phyloP scores from a whole-genome alignment of 495 filamentous ascomycete species.

The Xeromyces bisporus region DNA sequence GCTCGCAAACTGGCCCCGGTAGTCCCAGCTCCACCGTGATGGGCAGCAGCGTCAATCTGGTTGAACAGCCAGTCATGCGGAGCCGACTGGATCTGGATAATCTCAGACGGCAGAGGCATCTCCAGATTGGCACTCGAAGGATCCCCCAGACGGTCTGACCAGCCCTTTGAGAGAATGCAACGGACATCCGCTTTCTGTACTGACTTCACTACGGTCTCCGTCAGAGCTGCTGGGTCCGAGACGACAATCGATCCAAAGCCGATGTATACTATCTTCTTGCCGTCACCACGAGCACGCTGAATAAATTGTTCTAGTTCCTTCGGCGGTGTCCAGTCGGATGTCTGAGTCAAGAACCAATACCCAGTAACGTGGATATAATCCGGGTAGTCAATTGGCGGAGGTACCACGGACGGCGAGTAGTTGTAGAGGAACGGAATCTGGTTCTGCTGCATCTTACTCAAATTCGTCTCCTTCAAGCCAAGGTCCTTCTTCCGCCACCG shows the following conservation, averaged over 20 bases:
- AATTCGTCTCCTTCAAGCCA: conserved; percentile 57
- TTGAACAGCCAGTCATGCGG: conserved; percentile 95
- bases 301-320: conserved; percentile 68
- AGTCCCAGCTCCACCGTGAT: conserved; percentile 90
- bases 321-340: conserved; percentile 55
- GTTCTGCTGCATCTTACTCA: conserved; percentile 88
- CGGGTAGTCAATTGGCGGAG: conserved; percentile 84
- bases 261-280: conserved; percentile 89
- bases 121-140: conserved; percentile 43
- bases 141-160: conserved; percentile 75
- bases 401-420: conserved; percentile 82
- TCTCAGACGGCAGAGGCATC: conserved; percentile 58
- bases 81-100: conserved; percentile 74
- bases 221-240: conserved; percentile 74
- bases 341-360: conserved; percentile 93
- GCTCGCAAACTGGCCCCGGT: conserved; percentile 88
- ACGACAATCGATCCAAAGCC: conserved; percentile 95
- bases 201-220: conserved; percentile 75
- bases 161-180: conserved; percentile 95
- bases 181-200: conserved; percentile 84
- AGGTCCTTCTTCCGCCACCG: conserved; percentile 74
- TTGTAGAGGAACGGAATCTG: conserved; percentile 97
- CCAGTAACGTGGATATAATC: conserved; percentile 96
- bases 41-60: conserved; percentile 85
- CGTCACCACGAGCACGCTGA: conserved; percentile 53